phyloP scores from a whole-genome alignment of 2,329 filamentous ascomycete species.

The Colletotrichum sp. region DNA sequence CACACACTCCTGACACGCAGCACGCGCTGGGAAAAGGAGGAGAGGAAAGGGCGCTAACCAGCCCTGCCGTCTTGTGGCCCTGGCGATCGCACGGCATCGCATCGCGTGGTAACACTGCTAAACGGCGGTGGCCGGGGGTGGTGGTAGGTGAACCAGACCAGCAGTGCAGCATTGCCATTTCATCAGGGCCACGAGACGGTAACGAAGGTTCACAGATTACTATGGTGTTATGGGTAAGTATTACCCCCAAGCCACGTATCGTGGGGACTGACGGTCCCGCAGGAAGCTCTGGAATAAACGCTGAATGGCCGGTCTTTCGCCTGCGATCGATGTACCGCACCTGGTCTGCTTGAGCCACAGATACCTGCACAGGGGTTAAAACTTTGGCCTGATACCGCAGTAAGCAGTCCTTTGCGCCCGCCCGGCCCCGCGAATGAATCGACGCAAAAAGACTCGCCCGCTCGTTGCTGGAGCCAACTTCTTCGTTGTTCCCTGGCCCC shows the following conservation, averaged over 20 bases:
- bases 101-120: neutral
- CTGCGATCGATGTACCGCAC: too few relatives aligned
- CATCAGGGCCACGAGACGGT: neutral
- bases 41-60: slow-evolving; percentile 3
- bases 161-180: neutral
- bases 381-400: too few relatives aligned
- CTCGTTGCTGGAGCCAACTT: neutral
- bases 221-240: too few relatives aligned
- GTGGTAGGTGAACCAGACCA: neutral
- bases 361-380: too few relatives aligned
- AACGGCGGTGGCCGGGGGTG: slow-evolving; percentile 1
- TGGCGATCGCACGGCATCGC: neutral
- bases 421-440: neutral
- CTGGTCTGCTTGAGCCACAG: too few relatives aligned
- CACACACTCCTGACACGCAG: neutral
- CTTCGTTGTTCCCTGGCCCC: neutral
- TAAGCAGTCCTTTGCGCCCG: neutral
- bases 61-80: slow-evolving; percentile 1
- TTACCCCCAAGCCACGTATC: too few relatives aligned
- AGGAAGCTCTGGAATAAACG: too few relatives aligned
- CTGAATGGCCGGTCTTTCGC: too few relatives aligned
- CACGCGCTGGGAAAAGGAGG: neutral
- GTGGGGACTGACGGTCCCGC: too few relatives aligned
- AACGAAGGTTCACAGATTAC: neutral
- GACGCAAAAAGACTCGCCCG: neutral